phyloP scores from a whole-genome alignment of 2,329 filamentous ascomycete species.

The Sporothrix mexicana region DNA sequence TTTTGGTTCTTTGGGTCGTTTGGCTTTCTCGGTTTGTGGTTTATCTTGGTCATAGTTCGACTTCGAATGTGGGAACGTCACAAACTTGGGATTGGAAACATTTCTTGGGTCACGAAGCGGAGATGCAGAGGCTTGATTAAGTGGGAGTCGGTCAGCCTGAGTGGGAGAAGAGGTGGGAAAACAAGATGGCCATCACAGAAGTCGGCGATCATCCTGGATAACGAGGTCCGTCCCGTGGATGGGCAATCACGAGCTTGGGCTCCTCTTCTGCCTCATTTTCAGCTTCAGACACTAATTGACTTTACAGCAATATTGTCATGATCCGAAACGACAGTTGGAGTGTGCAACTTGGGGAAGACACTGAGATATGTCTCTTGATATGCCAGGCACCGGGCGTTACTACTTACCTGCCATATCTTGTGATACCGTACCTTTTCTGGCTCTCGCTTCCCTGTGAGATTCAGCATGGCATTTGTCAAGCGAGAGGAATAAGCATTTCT shows the following conservation, averaged over 20 bases:
- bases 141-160: neutral
- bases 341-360: too few species aligned
- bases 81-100: conserved; percentile 11
- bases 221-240: neutral
- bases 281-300: too few species aligned
- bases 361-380: too few species aligned
- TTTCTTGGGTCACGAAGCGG: conserved; percentile 6
- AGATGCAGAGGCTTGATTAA: neutral
- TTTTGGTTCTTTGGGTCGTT: neutral
- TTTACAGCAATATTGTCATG: too few species aligned
- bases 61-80: neutral
- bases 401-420: neutral
- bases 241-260: neutral
- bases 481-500: neutral
- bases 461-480: conserved; percentile 8
- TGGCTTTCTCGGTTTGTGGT: neutral
- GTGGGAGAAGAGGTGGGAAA: neutral
- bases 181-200: neutral
- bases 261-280: too few species aligned
- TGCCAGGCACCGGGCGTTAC: too few species aligned
- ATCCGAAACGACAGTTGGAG: too few species aligned
- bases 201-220: neutral
- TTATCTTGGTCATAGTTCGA: neutral
- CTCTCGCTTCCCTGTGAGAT: neutral
- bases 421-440: neutral